phyloP scores from a whole-genome alignment of 345 rosid species.

The Microcos paniculata region DNA sequence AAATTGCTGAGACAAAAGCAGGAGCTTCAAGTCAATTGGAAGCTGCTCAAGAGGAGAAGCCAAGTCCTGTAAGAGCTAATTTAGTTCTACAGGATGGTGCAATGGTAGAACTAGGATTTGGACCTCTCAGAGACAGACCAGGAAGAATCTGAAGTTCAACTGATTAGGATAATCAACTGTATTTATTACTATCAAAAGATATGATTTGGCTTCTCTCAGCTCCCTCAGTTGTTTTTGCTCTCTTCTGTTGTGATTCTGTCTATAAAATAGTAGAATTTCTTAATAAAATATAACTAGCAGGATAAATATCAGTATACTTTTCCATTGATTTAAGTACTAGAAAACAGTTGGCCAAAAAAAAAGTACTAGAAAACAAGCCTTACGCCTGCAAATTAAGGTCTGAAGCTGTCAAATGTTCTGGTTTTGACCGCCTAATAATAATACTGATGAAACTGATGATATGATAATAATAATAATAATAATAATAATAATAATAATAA shows the following conservation, averaged over 20 bases:
- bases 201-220: conserved; percentile 29
- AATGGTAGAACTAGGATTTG: conserved; percentile 17
- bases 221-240: background rate
- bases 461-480: background rate
- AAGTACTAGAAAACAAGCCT: background rate
- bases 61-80: conserved; percentile 19
- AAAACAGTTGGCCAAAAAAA: no score
- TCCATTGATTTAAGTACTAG: background rate
- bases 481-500: background rate
- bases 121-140: conserved; percentile 18
- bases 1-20: conserved; percentile 15
- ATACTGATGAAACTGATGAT: background rate
- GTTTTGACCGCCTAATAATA: no score
- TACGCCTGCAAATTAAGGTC: background rate
- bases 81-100: conserved; percentile 10
- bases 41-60: conserved; percentile 23
- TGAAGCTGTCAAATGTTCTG: background rate
- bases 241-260: background rate
- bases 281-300: background rate
- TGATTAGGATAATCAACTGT: conserved; percentile 28
- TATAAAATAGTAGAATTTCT: background rate
- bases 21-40: conserved; percentile 28
- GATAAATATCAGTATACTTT: background rate
- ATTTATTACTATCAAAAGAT: background rate
- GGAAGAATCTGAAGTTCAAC: conserved; percentile 20